Conservation (phyloP, 176 grass and related monocot species). For the Rhynchospora breviuscula region DNA sequence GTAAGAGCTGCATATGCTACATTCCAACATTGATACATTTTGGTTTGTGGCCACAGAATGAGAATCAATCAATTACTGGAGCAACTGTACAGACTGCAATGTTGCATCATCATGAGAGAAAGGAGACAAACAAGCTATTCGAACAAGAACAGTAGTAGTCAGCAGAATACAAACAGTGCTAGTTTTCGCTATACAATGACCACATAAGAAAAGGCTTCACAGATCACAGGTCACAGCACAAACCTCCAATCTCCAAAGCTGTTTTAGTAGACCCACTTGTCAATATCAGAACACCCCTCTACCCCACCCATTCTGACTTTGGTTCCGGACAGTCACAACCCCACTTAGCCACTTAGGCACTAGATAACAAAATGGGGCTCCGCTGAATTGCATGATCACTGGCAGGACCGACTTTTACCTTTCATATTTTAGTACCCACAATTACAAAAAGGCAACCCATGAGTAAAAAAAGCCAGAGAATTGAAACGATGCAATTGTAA, state of each 20-base stretch:
- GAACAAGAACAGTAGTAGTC: not conserved
- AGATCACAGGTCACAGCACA: not conserved
- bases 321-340: not conserved
- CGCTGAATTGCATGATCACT: constrained; percentile 1
- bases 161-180: not conserved
- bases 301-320: not conserved
- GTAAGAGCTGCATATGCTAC: no score
- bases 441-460: not conserved
- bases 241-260: not conserved
- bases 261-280: not conserved
- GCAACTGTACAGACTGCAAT: not conserved
- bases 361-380: not conserved
- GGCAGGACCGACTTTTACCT: not conserved
- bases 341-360: not conserved
- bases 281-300: not conserved
- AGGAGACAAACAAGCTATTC: not conserved
- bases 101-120: not conserved
- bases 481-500: not conserved
- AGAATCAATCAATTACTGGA: not conserved
- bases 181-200: not conserved
- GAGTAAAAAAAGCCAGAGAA: not conserved
- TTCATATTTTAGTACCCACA: not conserved
- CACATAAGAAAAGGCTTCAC: not conserved
- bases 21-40: not conserved
- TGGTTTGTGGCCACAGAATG: not conserved